Evolutionary conservation across 78 protist genomes (phyloP), one percentile per base, ranked within the genome.

Genomic region (Dictyostelium intermedium): DNA sequence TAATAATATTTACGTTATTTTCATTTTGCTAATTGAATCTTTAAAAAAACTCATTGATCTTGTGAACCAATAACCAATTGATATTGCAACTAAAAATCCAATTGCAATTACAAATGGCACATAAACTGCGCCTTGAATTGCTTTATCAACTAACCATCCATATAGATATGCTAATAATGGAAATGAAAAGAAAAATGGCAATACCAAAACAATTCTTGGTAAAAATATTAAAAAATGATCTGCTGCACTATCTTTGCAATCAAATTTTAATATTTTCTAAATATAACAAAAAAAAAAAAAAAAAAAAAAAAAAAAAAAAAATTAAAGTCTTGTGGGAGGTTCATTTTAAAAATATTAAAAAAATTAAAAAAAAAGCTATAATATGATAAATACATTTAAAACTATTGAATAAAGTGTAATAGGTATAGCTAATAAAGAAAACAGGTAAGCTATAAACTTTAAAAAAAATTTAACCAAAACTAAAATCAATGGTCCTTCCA

Each of bases 101-200:
- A 80, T 18, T 14, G 84, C 86, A 11, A 89, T 80, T 6, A 80
- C 94, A 41, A 14, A 89, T 8, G 94, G 87, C 9, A 89, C 53
- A 35, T 20, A 89, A 5, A 9, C 10, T 39, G 25, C 25, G 41
- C 37, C 76, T 27, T 80, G 82, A 9, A 89, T 69, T 3, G 87
- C 94, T 20, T 50, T 13, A 32, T 41, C 43, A 8, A 89, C 63
- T 25, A 80, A 30, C 80, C 82, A 89, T 32, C 94, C 94, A 89
- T 80, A 89, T 27, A 89, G n/a, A 69, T 69, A 78, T 1, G 87
- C 30, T 20, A 89, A 34, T 2, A 76, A 53, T 16, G 74, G 73
- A n/a, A 89, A 89, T 45, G 94, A 60, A 25, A 84, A 79, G 37
- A 63, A 80, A 25, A 89, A 89, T 30, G 94, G 94, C 35, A 89